Base-by-base conservation (phyloP, 1,284 basidiomycete species). In the Boletus mariae region DNA sequence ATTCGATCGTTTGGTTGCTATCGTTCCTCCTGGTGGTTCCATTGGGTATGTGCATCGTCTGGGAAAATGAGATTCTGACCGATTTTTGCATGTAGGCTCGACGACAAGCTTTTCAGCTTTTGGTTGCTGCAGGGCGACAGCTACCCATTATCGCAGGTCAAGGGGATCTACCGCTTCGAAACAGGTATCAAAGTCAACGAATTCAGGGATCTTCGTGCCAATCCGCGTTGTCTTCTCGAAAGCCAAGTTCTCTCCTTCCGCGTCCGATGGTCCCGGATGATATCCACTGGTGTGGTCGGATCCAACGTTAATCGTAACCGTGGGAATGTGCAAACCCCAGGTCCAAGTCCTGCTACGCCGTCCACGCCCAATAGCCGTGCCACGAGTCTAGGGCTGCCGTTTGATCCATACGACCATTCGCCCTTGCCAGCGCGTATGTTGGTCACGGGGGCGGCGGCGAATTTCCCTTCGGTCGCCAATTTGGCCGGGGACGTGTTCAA, bases 81-180 rank as follows among this genome's bases (percentile, higher is more conserved):
- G 23, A 23, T 40, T 8, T 26, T 2, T 32, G 13, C 17, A 49
- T 12, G 13, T 59, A 91, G 90, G 8, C 81, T 92, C 48, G 90
- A 93, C 62, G 88, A 92, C 72, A 93, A 93, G 66, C 78, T 91
- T 3, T 92, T 91, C 70, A 86, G 85, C 55, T 91, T 90, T 75
- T 92, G 89, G 86, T 78, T 90, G 55, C 76, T 92, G 6, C 90
- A 92, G 67, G 82, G 82, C 20, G 90, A 92, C 61, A 78, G 78
- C 50, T 83, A 80, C 63, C 84, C 86, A 1, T 78, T 84, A 57
- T 81, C 84, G 0, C 85, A 85, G 57, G 85, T 90, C 57, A 90
- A 91, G 64, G 90, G 89, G n/a, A 89, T 92, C 61, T 89, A 83
- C 68, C 83, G 90, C 25, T 92, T 92, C 69, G 89, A 92, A 67